A percentile compares a stretch with the other conserved stretches of the same genome.
Evolutionary conservation across 2,329 filamentous ascomycete genomes (phyloP).

Genomic region (Chrysoporthe deuterocubensis): DNA sequence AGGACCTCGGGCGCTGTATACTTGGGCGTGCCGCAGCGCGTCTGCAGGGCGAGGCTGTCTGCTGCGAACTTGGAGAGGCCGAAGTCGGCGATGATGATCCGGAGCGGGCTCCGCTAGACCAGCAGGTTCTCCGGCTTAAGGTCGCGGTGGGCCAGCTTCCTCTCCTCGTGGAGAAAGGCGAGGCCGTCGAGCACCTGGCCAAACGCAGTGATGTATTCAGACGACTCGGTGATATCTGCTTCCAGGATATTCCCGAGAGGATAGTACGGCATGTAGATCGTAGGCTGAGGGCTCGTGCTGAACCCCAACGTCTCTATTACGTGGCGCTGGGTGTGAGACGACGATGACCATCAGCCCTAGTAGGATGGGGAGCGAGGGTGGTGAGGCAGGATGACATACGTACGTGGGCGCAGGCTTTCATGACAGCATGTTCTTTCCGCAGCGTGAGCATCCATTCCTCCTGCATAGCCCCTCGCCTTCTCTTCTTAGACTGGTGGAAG

Average conservation of each 20-base stretch:
- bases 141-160: no score
- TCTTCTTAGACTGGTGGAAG: neutral
- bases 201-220: neutral
- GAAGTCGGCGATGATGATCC: neutral
- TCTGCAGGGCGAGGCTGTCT: neutral
- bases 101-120: neutral
- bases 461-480: neutral
- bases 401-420: neutral
- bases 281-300: neutral
- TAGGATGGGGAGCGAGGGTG: neutral
- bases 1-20: neutral
- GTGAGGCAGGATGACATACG: neutral
- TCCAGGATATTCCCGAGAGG: neutral
- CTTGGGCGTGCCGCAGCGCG: neutral
- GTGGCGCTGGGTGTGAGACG: neutral
- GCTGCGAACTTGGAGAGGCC: neutral
- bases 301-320: neutral
- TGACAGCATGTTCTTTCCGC: neutral
- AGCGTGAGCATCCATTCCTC: neutral
- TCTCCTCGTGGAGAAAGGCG: no score
- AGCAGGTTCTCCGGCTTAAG: neutral
- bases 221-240: neutral
- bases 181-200: no score
- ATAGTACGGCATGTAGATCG: neutral
- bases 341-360: neutral